Evolutionary conservation across 306 rosid species (phyloP), one percentile per base, ranked within the genome.

Genomic region (Corylus avellana): DNA sequence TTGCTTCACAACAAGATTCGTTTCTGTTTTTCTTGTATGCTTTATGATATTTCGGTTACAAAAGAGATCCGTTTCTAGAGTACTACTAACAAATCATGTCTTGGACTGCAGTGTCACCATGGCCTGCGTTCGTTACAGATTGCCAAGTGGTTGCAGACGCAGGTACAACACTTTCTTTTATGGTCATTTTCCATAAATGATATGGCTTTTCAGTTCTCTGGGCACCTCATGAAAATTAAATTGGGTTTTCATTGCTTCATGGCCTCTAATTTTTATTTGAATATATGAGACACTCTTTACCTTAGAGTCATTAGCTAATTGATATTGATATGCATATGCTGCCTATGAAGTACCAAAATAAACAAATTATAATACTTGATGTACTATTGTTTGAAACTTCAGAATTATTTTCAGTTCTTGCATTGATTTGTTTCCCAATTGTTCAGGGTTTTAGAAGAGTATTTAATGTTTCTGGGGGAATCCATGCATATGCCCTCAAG

Each of bases 81-180:
- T 53, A 16, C 70, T 50, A 74, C 77, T 56, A 62, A 77, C 54
- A 62, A 73, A 70, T 82, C 48, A 78, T 75, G 50, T 73, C 74
- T 71, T 76, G 82, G 75, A 75, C 66, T 86, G 94, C 92, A 94
- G 98, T 94, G 98, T 88, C 98, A 94, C 86, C 98, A 94, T 68
- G 98, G 98, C 27, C 7, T 79, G 89, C 87, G 98, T 83, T 94
- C 98, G 8, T 73, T 92, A 82, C 97, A 94, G 78, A 93, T 94
- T 61, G 91, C 97, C 82, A 89, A 79, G 82, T 94, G 96, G 93
- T 80, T 94, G 89, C 97, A 89, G 82, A 82, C 91, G 32, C 98
- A 94, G 98, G 97, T 94, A 90, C 49, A 75, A 42, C 51, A 27
- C 2, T 42, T 59, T 75, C 20, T 70, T 42, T 53, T 70, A 56